Conservation (phyloP, 148 eudicot species). For the Fagopyrum homotropicum region DNA sequence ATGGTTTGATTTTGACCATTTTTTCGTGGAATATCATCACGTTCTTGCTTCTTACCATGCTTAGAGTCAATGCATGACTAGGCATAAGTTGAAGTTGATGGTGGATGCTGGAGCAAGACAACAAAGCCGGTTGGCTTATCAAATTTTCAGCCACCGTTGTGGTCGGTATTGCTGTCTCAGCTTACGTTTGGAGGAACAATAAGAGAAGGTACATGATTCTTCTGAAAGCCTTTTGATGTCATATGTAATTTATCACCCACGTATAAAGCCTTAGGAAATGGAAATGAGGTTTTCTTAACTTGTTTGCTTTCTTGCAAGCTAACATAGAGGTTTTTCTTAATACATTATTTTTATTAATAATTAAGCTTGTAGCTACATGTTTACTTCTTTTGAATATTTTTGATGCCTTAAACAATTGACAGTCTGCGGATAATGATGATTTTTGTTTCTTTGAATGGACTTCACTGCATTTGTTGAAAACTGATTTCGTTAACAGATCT, state of each 20-base stretch:
- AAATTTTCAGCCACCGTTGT: slow-evolving; percentile 40
- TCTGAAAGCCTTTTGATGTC: not conserved
- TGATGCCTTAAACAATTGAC: not conserved
- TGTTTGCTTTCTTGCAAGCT: not conserved
- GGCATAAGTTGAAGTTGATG: slow-evolving; percentile 14
- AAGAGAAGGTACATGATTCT: slow-evolving; percentile 29
- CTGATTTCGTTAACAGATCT: not conserved
- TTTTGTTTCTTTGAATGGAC: not conserved
- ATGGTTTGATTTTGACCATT: not conserved
- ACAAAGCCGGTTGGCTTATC: slow-evolving; percentile 36
- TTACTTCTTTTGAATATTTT: not conserved
- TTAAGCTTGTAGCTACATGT: not conserved
- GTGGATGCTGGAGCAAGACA: slow-evolving; percentile 25
- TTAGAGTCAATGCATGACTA: not conserved
- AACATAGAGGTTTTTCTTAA: not conserved
- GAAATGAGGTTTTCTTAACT: not conserved
- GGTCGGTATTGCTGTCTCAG: slow-evolving; percentile 41
- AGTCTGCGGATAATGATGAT: not conserved
- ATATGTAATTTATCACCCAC: not conserved
- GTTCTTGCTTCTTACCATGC: not conserved
- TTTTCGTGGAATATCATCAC: not conserved
- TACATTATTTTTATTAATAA: not conserved
- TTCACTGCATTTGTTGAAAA: not conserved
- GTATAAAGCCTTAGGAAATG: not conserved
- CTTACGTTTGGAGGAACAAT: slow-evolving; percentile 39